Evolutionary conservation across 2,329 filamentous ascomycete species (phyloP), one percentile per base, ranked within the genome.

Genomic region (Hypoxylon sp.): DNA sequence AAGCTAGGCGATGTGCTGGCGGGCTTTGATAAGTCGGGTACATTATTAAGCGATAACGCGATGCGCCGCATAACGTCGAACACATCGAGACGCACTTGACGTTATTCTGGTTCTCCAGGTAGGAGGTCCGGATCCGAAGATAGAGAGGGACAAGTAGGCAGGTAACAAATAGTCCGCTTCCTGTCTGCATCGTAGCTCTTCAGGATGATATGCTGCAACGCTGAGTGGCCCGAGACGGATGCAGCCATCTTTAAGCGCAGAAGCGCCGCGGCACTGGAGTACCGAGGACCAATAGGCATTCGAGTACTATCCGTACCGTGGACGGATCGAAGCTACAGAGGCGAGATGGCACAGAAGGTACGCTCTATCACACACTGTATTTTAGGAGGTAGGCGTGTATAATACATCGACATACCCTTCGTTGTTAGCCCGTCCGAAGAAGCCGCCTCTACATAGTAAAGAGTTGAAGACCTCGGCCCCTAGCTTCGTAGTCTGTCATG

Each of bases 61-160:
- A 56, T 68, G 59, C 53, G 20, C 17, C 22, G 51, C 57, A 59
- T 57, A 58, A 53, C 41, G 53, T 68, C 62, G 65, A 68, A 65
- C 59, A 62, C 20, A 56, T 46, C 47, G 54, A 63, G 37, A 63
- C 64, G 53, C 22, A 59, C 6, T 57, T 67, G 30, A 50, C 32
- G 34, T 41, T 44, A 37, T 56, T 13, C 32, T 58, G 64, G 64
- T 54, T 64, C 39, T 59, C 54, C 64, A 60, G 58, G 54, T 56
- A 64, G 51, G 55, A 59, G 48, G 20, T 46, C 44, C 32, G 50
- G 56, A 58, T 60, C n/a, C n/a, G n/a, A 39, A 24, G 17, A 44
- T 39, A 19, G n/a, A 41, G 4, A 4, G 34, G 13, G n/a, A 17
- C 34, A 17, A 19, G 37, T 15, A 48, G 44, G 47, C 22, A 57